These are phyloP conservation scores for Litchi chinensis DNA, from an alignment of 345 rosid species.

Conservation along the genomic window DNA sequence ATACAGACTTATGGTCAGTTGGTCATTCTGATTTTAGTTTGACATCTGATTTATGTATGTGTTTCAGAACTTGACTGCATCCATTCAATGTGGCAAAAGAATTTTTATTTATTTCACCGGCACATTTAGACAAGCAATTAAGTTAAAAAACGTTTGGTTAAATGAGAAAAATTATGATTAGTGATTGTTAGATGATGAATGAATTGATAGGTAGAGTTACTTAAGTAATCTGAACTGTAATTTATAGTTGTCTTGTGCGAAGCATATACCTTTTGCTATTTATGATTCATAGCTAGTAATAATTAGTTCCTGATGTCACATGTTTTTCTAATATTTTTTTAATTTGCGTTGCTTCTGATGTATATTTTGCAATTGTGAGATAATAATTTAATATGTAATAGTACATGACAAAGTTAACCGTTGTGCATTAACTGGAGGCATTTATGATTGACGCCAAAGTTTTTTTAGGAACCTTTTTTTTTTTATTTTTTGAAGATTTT, in stretches of 20 bases:
- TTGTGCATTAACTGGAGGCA: not conserved
- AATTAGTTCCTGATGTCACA: not conserved
- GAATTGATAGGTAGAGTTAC: not conserved
- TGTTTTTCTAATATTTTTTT: not conserved
- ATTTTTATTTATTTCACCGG: not conserved
- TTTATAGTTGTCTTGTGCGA: not conserved
- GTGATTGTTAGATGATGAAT: not conserved
- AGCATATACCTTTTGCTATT: not conserved
- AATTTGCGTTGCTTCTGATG: not conserved
- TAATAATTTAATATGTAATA: not conserved
- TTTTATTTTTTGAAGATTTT: too few species aligned
- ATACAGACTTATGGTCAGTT: conserved; percentile 89
- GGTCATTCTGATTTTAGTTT: conserved; percentile 16
- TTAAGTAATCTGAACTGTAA: not conserved
- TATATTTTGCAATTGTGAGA: not conserved
- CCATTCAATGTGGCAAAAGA: not conserved
- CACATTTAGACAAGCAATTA: not conserved
- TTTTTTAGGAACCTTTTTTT: not conserved
- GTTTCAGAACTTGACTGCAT: not conserved
- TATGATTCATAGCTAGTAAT: not conserved
- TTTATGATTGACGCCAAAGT: not conserved
- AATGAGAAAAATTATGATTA: not conserved
- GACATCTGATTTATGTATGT: not conserved
- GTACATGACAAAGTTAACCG: not conserved
- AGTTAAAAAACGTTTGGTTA: not conserved